phyloP scores from a whole-genome alignment of 2,329 filamentous ascomycete genomes.

The Fusarium sp. region DNA sequence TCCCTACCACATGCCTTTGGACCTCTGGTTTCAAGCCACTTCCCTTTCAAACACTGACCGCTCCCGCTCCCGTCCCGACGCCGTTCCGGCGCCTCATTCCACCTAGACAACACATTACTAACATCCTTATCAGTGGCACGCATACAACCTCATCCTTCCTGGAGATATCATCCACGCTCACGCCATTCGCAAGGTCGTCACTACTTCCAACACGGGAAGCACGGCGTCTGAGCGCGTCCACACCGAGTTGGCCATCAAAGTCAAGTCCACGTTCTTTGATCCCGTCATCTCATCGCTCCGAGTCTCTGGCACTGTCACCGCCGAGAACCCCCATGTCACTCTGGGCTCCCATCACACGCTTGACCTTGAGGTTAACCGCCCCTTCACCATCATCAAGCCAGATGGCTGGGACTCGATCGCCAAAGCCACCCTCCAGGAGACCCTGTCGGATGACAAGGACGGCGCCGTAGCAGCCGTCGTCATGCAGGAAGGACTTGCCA shows the following conservation, averaged over 20 bases:
- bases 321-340: constrained; percentile 65
- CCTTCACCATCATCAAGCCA: constrained; percentile 89
- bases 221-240: constrained; percentile 67
- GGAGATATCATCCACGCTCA: constrained; percentile 67
- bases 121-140: constrained; percentile 62
- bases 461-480: constrained; percentile 91
- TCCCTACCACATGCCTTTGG: constrained; percentile 7
- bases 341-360: constrained; percentile 70
- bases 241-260: constrained; percentile 67
- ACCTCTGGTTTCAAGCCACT: constrained; percentile 17
- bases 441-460: constrained; percentile 80
- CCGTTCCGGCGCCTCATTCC: constrained; percentile 18
- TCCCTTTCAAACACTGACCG: constrained; percentile 5
- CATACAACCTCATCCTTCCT: constrained; percentile 69
- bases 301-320: constrained; percentile 65
- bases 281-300: constrained; percentile 66
- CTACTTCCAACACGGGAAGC: constrained; percentile 60
- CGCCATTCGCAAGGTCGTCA: constrained; percentile 66
- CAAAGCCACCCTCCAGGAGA: constrained; percentile 80
- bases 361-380: constrained; percentile 87
- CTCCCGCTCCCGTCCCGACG: constrained; percentile 1
- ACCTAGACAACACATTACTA: constrained; percentile 21
- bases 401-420: constrained; percentile 92
- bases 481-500: constrained; percentile 89
- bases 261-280: constrained; percentile 70